Percentiles rank a stretch among this genome's conserved stretches.
Conservation (phyloP, 257 asterid genomes). For the Ballota nigra region DNA sequence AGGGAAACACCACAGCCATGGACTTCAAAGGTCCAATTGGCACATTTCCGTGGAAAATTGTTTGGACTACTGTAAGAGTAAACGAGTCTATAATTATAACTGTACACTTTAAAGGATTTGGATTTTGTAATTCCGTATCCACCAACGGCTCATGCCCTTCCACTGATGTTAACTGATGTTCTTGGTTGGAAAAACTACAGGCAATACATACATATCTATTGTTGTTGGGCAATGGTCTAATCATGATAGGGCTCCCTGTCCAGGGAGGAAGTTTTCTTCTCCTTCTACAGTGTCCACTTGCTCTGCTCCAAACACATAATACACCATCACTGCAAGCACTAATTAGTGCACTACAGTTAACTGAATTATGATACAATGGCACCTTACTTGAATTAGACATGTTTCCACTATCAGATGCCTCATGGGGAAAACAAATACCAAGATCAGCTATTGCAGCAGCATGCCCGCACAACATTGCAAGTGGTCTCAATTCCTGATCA, state of each 20-base stretch:
- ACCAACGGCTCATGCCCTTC: conserved; percentile 34
- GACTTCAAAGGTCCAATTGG: conserved; percentile 79
- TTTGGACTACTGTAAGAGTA: conserved; percentile 77
- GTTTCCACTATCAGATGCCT: conserved; percentile 52
- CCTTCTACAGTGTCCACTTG: conserved; percentile 85
- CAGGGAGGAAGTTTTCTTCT: conserved; percentile 96
- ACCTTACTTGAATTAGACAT: conserved; percentile 32
- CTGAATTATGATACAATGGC: conserved; percentile 37
- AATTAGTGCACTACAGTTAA: conserved; percentile 55
- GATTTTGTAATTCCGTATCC: conserved; percentile 38
- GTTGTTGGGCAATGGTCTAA: conserved; percentile 62
- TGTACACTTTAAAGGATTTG: conserved; percentile 53
- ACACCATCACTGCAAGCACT: conserved; percentile 90
- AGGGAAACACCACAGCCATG: conserved; percentile 47
- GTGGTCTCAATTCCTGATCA: conserved; percentile 78
- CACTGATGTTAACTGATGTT: conserved; percentile 32
- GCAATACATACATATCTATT: conserved; percentile 74
- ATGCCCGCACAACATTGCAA: conserved; percentile 95
- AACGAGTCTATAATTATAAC: conserved; percentile 68
- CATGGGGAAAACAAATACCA: conserved; percentile 70
- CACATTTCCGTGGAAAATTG: conserved; percentile 75
- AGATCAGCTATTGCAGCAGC: conserved; percentile 76
- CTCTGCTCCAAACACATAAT: conserved; percentile 87
- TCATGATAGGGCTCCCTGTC: conserved; percentile 79
- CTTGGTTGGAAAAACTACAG: conserved; percentile 50